These are phyloP conservation scores for Fusarium sp. DNA, from an alignment of 2,329 filamentous ascomycete genomes.

Conservation along the genomic window DNA sequence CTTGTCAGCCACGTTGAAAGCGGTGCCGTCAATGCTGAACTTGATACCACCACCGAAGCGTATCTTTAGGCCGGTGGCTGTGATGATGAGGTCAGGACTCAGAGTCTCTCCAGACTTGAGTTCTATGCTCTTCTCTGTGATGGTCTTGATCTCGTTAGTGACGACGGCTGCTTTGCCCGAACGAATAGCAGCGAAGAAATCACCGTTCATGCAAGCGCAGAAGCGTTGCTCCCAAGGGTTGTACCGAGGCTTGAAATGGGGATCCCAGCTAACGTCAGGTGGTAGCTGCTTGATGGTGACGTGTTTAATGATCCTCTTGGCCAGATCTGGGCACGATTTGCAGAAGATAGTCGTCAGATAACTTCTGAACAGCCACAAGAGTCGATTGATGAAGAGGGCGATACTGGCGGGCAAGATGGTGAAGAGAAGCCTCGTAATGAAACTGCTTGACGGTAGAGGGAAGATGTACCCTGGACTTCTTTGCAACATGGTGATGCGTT, in stretches of 20 bases:
- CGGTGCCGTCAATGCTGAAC: slow-evolving; percentile 62
- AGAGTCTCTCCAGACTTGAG: slow-evolving; percentile 58
- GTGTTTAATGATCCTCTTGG: slow-evolving; percentile 56
- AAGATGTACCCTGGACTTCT: slow-evolving; percentile 72
- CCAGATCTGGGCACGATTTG: slow-evolving; percentile 58
- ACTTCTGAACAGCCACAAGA: slow-evolving; percentile 59
- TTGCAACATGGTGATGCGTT: slow-evolving; percentile 75
- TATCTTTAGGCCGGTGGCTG: slow-evolving; percentile 71
- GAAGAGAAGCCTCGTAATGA: slow-evolving; percentile 51
- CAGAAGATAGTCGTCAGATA: slow-evolving; percentile 60
- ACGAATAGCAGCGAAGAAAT: slow-evolving; percentile 57
- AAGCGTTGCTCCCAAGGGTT: slow-evolving; percentile 75
- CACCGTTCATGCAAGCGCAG: slow-evolving; percentile 64
- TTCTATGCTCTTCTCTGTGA: slow-evolving; percentile 57
- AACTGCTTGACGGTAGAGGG: slow-evolving; percentile 59
- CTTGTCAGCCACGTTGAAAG: slow-evolving; percentile 56
- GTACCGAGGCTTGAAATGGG: slow-evolving; percentile 66
- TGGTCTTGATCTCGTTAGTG: slow-evolving; percentile 58
- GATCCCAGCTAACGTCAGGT: slow-evolving; percentile 57
- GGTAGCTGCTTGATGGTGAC: slow-evolving; percentile 61
- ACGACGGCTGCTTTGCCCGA: slow-evolving; percentile 54
- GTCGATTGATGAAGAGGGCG: slow-evolving; percentile 57
- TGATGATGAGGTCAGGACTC: slow-evolving; percentile 70
- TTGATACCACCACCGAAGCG: slow-evolving; percentile 64
- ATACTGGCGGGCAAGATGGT: slow-evolving; percentile 56